Evolutionary conservation across 1,139 yeast species (phyloP).

Genomic region (Kluyveromyces sp.): DNA sequence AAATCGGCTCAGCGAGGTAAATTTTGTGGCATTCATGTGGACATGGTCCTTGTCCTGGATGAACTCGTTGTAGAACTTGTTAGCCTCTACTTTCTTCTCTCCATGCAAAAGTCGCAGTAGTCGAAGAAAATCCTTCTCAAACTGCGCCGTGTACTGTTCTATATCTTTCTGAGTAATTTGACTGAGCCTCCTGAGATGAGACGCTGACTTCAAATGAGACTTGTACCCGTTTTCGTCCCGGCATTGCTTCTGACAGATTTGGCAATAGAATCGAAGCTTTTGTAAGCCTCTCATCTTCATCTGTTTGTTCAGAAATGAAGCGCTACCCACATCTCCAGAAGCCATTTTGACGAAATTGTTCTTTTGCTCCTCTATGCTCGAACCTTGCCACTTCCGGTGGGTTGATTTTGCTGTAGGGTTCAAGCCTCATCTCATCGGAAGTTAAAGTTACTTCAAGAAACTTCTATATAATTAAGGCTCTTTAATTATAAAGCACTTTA

Average conservation of each 20-base stretch:
- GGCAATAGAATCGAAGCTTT: constrained; percentile 82
- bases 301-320: constrained; percentile 73
- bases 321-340: constrained; percentile 69
- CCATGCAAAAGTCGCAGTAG: constrained; percentile 67
- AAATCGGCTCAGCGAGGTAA: constrained; percentile 67
- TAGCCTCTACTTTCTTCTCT: constrained; percentile 70
- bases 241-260: constrained; percentile 86
- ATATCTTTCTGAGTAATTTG: constrained; percentile 43
- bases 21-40: constrained; percentile 84
- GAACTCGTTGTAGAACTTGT: constrained; percentile 84
- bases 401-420: no score
- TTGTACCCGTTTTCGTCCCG: constrained; percentile 93
- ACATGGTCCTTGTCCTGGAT: constrained; percentile 73
- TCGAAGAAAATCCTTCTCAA: constrained; percentile 59
- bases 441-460: no score
- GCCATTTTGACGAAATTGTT: no score
- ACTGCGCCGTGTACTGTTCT: constrained; percentile 52
- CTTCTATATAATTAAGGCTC: no score
- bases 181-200: constrained; percentile 58
- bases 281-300: constrained; percentile 82
- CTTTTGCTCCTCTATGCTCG: no score
- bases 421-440: no score
- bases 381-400: no score
- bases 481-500: no score
- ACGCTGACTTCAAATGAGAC: constrained; percentile 73